Conservation (phyloP, 2,329 filamentous ascomycete genomes). For the Pseudocercospora cruenta region DNA sequence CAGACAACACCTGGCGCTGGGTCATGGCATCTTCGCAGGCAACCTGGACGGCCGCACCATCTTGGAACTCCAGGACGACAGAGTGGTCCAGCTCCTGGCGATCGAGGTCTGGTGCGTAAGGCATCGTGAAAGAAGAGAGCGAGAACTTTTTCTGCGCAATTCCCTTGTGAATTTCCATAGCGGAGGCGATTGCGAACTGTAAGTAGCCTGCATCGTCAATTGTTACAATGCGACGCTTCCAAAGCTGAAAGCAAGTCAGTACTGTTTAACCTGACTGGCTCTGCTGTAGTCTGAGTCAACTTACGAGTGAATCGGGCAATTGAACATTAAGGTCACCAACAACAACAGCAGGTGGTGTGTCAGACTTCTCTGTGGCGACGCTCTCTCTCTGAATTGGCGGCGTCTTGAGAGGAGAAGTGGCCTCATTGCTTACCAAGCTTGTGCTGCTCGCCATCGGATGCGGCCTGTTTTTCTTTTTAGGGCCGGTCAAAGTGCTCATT, state of each 20-base stretch:
- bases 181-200: constrained; percentile 72
- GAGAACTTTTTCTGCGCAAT: constrained; percentile 66
- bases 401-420: constrained; percentile 5
- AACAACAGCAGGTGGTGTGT: constrained; percentile 62
- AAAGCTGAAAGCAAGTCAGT: constrained; percentile 57
- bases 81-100: constrained; percentile 92
- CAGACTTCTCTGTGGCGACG: constrained; percentile 30
- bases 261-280: background rate
- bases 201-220: constrained; percentile 84
- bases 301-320: constrained; percentile 83
- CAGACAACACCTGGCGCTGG: constrained; percentile 54
- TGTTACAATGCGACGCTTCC: constrained; percentile 89
- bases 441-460: constrained; percentile 33
- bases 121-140: constrained; percentile 77
- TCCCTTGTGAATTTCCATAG: constrained; percentile 44
- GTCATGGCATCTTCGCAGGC: constrained; percentile 62
- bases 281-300: constrained; percentile 26
- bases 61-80: constrained; percentile 64
- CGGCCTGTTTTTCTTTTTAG: constrained; percentile 48
- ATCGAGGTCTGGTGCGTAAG: constrained; percentile 85
- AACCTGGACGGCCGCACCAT: constrained; percentile 65
- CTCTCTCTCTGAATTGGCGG: constrained; percentile 21
- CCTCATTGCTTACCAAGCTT: constrained; percentile 20
- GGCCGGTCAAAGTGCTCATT: constrained; percentile 51
- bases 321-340: constrained; percentile 95